Evolutionary conservation across 2,329 filamentous ascomycete genomes (phyloP).

Genomic region (Fusarium annulatum): DNA sequence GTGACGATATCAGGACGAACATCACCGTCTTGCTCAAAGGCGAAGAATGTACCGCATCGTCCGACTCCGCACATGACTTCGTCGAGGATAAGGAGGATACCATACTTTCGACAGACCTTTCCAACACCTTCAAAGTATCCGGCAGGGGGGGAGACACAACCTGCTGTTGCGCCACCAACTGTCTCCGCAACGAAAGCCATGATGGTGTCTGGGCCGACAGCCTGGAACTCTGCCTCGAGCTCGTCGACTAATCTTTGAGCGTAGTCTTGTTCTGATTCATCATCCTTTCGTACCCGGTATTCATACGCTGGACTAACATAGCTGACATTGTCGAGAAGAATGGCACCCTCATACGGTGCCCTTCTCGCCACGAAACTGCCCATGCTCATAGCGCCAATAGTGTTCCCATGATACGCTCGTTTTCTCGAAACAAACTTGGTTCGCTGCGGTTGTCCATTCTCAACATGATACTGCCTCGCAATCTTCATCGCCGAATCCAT

Average conservation of each 20-base stretch:
- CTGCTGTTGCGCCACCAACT: constrained; percentile 74
- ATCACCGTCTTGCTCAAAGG: constrained; percentile 69
- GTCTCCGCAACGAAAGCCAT: constrained; percentile 80
- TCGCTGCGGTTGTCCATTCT: constrained; percentile 51
- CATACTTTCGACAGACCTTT: constrained; percentile 75
- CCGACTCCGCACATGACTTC: constrained; percentile 80
- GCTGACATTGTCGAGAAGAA: constrained; percentile 58
- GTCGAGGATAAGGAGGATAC: constrained; percentile 80
- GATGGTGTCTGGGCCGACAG: constrained; percentile 72
- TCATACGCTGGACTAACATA: constrained; percentile 74
- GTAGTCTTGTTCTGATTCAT: constrained; percentile 69
- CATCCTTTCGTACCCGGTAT: constrained; percentile 65
- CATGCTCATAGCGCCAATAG: constrained; percentile 71
- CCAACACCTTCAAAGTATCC: constrained; percentile 79
- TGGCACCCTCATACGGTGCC: constrained; percentile 63
- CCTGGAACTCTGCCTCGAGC: constrained; percentile 73
- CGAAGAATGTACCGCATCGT: constrained; percentile 67
- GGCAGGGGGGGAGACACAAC: constrained; percentile 72
- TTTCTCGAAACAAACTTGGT: constrained; percentile 55
- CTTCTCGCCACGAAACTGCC: constrained; percentile 71
- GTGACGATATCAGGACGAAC: constrained; percentile 72
- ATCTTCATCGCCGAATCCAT: constrained; percentile 62
- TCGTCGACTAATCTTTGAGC: constrained; percentile 70
- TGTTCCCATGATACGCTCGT: constrained; percentile 62
- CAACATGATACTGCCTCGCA: constrained; percentile 60